These are phyloP conservation scores for Spiromastix sp. DNA, from an alignment of 2,329 filamentous ascomycete genomes.

Conservation along the genomic window DNA sequence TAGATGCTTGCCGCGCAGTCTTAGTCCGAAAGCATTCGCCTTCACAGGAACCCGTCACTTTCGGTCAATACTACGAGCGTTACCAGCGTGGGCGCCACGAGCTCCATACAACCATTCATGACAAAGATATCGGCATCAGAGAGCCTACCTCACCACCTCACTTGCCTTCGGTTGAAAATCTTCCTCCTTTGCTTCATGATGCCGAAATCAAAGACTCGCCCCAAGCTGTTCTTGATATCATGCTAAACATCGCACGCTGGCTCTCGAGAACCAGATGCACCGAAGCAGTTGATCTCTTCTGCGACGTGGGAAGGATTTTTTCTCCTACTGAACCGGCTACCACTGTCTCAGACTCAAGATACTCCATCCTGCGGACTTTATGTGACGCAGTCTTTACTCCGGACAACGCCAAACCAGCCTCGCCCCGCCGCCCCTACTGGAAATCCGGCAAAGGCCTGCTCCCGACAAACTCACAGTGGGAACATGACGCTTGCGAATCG, in stretches of 20 bases:
- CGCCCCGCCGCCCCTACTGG: not conserved
- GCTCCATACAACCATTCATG: too few species aligned
- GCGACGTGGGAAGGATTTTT: slow-evolving; percentile 17
- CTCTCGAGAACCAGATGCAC: slow-evolving; percentile 18
- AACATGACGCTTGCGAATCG: not conserved
- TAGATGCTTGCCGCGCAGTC: too few species aligned
- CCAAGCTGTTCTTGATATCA: slow-evolving; percentile 9
- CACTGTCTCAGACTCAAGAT: slow-evolving; percentile 14
- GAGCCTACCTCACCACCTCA: too few species aligned
- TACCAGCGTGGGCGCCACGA: too few species aligned
- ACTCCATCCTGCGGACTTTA: slow-evolving; percentile 5
- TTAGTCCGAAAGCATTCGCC: too few species aligned
- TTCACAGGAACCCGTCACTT: too few species aligned
- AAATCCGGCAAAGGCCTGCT: not conserved
- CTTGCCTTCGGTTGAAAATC: too few species aligned
- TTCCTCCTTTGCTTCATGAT: too few species aligned
- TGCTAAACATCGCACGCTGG: slow-evolving; percentile 19
- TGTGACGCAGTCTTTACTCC: slow-evolving; percentile 6
- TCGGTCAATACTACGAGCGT: too few species aligned
- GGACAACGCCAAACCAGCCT: slow-evolving; percentile 1
- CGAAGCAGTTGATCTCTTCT: slow-evolving; percentile 20
- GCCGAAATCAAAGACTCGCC: too few species aligned
- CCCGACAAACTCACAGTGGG: slow-evolving; percentile 1
- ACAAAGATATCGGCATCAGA: too few species aligned
- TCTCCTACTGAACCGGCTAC: slow-evolving; percentile 18